Evolutionary conservation across 108 stramenopile genomes (phyloP).

Genomic region (Skeletonema marinoi): DNA sequence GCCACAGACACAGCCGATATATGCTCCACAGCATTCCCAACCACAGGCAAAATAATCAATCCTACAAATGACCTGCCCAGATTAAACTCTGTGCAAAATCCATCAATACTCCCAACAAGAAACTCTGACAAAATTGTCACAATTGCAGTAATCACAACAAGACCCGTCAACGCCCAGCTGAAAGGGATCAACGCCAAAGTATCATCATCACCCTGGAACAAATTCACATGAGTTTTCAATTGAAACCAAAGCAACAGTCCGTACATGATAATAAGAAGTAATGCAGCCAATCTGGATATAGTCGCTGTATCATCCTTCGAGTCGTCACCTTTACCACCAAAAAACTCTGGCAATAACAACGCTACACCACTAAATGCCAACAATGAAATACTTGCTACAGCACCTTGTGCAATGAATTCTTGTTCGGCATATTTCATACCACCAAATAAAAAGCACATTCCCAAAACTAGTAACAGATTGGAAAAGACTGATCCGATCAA

Average conservation of each 20-base stretch:
- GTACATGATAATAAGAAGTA: constrained; percentile 92
- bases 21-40: constrained; percentile 95
- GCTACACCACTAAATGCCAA: constrained; percentile 84
- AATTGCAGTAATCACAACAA: constrained; percentile 67
- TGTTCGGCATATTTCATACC: constrained; percentile 90
- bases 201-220: constrained; percentile 69
- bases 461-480: constrained; percentile 94
- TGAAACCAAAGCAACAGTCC: constrained; percentile 91
- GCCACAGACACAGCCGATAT: constrained; percentile 92
- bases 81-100: constrained; percentile 71
- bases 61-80: constrained; percentile 90
- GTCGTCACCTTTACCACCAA: constrained; percentile 48
- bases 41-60: constrained; percentile 89
- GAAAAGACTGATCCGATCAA: constrained; percentile 95
- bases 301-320: constrained; percentile 66
- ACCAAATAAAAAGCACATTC: constrained; percentile 96
- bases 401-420: constrained; percentile 76
- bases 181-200: constrained; percentile 65
- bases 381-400: constrained; percentile 77
- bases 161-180: constrained; percentile 70
- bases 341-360: constrained; percentile 85
- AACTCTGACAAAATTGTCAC: constrained; percentile 85
- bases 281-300: constrained; percentile 83
- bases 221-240: constrained; percentile 84
- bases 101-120: constrained; percentile 87